phyloP scores from a whole-genome alignment of 177 flowering plant species.

The Tripterygium wilfordii region DNA sequence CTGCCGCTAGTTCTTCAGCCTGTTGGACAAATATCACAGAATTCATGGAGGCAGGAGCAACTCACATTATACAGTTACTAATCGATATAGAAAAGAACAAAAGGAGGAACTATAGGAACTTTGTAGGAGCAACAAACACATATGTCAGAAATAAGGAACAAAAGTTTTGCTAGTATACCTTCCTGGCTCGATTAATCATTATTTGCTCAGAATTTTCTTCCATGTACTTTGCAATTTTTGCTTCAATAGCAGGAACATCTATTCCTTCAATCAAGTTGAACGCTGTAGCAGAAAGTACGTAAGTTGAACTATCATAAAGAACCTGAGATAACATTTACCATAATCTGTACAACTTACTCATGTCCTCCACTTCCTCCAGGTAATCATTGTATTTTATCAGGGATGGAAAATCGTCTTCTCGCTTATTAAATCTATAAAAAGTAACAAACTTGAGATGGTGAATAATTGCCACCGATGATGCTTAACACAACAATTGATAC shows the following conservation, averaged over 20 bases:
- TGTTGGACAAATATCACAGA: conserved; percentile 13
- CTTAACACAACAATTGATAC: no score
- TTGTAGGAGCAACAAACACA: not conserved
- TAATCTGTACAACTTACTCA: conserved; percentile 89
- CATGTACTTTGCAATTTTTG: conserved; percentile 63
- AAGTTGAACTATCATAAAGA: not conserved
- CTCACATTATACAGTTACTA: no score
- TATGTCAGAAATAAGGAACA: not conserved
- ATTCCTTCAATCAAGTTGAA: conserved; percentile 67
- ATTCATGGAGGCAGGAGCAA: no score
- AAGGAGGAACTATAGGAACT: no score
- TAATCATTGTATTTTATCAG: conserved; percentile 85
- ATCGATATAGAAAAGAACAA: no score
- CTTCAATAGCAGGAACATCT: conserved; percentile 74
- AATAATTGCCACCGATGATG: no score
- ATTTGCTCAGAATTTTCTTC: conserved; percentile 90
- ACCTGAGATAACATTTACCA: no score
- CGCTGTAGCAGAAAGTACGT: conserved; percentile 30
- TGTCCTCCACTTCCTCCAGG: conserved; percentile 94
- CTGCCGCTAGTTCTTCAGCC: conserved; percentile 96
- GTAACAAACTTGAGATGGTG: no score
- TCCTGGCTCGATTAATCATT: conserved; percentile 73
- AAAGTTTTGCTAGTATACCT: conserved; percentile 31
- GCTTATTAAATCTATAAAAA: conserved; percentile 75
- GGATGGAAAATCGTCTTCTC: conserved; percentile 89